These are phyloP conservation scores for Aspergillus tanneri DNA, from an alignment of 2,329 filamentous ascomycete species.

Conservation along the genomic window DNA sequence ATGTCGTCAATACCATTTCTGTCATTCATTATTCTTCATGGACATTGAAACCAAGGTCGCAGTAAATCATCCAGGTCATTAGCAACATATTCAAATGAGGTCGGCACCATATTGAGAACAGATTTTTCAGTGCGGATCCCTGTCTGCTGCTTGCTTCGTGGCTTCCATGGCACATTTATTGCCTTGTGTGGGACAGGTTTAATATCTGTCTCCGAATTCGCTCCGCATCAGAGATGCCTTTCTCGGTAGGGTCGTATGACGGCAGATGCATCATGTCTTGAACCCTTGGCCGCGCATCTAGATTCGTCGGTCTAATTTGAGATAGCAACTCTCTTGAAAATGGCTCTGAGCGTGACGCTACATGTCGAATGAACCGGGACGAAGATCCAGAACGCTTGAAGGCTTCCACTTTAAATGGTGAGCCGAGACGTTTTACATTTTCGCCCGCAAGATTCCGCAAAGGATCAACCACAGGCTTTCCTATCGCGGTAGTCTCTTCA, in stretches of 20 bases:
- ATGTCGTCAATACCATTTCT: constrained; percentile 33
- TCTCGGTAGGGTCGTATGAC: constrained; percentile 35
- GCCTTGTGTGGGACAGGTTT: constrained; percentile 36
- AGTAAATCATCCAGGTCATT: constrained; percentile 31
- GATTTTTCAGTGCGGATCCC: constrained; percentile 7
- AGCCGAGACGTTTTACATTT: constrained; percentile 48
- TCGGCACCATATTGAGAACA: constrained; percentile 25
- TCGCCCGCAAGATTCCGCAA: constrained; percentile 39
- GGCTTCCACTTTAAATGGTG: constrained; percentile 47
- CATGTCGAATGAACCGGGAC: constrained; percentile 38
- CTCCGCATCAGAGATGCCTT: constrained; percentile 40
- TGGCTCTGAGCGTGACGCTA: constrained; percentile 46
- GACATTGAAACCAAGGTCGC: constrained; percentile 13
- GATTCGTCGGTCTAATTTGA: constrained; percentile 18
- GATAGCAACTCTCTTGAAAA: constrained; percentile 35
- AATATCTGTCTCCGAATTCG: constrained; percentile 41
- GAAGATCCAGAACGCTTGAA: constrained; percentile 33
- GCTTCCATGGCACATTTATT: constrained; percentile 19
- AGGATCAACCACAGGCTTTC: constrained; percentile 26
- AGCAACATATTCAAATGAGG: constrained; percentile 25
- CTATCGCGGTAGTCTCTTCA: constrained; percentile 22
- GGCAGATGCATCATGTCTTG: constrained; percentile 16
- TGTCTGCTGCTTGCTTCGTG: background rate
- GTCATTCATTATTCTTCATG: constrained; percentile 27
- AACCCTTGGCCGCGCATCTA: constrained; percentile 17